A percentile compares a stretch with the other conserved stretches of the same genome.
These are phyloP conservation scores for Geranomyces variabilis DNA, from an alignment of 192 early-diverging fungal species.

Conservation along the genomic window DNA sequence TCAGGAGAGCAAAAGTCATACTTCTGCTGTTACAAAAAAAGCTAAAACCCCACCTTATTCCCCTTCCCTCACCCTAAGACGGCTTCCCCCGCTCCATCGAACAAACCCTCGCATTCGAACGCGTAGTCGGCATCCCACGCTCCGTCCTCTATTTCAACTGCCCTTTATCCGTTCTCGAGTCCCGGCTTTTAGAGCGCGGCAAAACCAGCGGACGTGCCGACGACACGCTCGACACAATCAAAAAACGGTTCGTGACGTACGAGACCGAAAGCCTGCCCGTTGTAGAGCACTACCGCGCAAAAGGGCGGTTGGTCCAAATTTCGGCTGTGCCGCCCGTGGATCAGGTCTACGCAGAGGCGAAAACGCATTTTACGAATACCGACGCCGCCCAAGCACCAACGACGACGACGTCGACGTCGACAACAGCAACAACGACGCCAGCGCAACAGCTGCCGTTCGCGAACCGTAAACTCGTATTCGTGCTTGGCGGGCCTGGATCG, in stretches of 20 bases:
- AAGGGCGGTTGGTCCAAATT: constrained; percentile 25
- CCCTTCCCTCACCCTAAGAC: too few relatives aligned
- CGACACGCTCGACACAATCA: constrained; percentile 60
- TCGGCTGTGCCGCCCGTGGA: constrained; percentile 44
- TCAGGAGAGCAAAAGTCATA: not conserved
- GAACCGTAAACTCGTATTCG: constrained; percentile 49
- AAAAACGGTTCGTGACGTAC: constrained; percentile 54
- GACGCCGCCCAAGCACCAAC: not conserved
- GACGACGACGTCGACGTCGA: not conserved
- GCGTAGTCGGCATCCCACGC: constrained; percentile 22
- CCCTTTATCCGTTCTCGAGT: constrained; percentile 54
- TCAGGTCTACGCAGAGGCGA: constrained; percentile 42
- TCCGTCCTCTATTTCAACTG: constrained; percentile 47
- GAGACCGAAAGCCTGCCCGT: constrained; percentile 54
- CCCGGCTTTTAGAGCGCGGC: constrained; percentile 54
- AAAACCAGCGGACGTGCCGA: constrained; percentile 58
- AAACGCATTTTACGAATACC: constrained; percentile 26
- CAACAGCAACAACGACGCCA: not conserved
- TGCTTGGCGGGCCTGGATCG: constrained; percentile 54
- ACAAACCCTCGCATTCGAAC: constrained; percentile 57
- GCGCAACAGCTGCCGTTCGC: constrained; percentile 34
- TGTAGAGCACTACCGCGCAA: constrained; percentile 46
- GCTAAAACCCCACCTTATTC: too few relatives aligned
- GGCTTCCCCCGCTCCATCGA: constrained; percentile 59
- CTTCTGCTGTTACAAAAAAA: too few relatives aligned